A percentile compares a stretch with the other conserved stretches of the same genome.
Evolutionary conservation across 495 filamentous ascomycete genomes (phyloP).

Genomic region (Penicillium paxilli): DNA sequence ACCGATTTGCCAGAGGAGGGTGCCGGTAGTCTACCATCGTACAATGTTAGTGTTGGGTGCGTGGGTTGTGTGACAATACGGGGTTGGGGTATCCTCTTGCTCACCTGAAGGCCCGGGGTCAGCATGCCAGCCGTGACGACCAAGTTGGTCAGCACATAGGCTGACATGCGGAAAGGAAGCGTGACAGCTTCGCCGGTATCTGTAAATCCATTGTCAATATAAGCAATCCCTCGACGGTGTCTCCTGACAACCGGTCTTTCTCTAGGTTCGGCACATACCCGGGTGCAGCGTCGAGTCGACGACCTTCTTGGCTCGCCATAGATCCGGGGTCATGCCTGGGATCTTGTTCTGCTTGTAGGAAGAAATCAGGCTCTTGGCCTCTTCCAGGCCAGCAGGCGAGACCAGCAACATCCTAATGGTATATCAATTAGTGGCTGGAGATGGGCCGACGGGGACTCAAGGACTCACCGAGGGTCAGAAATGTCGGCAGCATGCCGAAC

Average conservation of each 20-base stretch:
- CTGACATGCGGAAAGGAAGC: conserved; percentile 95
- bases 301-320: conserved; percentile 96
- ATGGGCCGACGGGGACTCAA: neutral
- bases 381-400: conserved; percentile 71
- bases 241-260: neutral
- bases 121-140: conserved; percentile 98
- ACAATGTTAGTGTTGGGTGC: too few relatives aligned
- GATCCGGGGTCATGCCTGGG: conserved; percentile 76
- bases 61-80: neutral
- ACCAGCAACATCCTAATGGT: conserved; percentile 71
- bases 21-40: conserved; percentile 86
- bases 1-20: conserved; percentile 89
- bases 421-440: conserved; percentile 9
- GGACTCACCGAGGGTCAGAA: conserved; percentile 88
- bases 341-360: conserved; percentile 80
- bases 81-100: neutral
- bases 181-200: conserved; percentile 92
- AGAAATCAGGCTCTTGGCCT: conserved; percentile 75
- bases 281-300: conserved; percentile 95
- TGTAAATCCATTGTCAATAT: conserved; percentile 22
- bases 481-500: conserved; percentile 88
- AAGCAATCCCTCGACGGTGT: conserved; percentile 5
- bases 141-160: conserved; percentile 90
- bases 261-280: conserved; percentile 49
- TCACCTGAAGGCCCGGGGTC: conserved; percentile 62